These are phyloP conservation scores for Solanum sejunctum DNA, from an alignment of 257 asterid genomes.

Conservation along the genomic window DNA sequence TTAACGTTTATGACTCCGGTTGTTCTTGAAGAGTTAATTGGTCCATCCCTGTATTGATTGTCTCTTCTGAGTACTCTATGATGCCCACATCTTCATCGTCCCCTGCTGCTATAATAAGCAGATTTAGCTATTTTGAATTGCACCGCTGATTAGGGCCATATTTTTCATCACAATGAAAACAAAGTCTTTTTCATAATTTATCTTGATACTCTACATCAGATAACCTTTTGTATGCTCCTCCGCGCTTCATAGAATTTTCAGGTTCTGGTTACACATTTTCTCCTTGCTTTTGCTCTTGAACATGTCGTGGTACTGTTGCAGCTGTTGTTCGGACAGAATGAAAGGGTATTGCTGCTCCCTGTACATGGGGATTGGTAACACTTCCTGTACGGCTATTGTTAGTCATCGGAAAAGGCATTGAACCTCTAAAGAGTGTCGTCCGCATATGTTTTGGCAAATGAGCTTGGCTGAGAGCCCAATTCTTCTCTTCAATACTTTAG, in stretches of 20 bases:
- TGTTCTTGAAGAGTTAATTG: background rate
- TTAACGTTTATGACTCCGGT: background rate
- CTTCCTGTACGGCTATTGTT: background rate
- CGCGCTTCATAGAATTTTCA: background rate
- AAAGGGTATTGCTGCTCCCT: background rate
- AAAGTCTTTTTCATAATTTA: background rate
- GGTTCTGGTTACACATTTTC: background rate
- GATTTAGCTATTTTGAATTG: background rate
- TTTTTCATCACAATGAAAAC: background rate
- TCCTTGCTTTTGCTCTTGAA: background rate
- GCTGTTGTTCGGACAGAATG: background rate
- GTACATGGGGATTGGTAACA: background rate
- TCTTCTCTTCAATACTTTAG: background rate
- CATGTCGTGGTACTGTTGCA: background rate
- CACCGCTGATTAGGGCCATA: background rate
- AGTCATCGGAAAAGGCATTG: background rate
- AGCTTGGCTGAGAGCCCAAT: background rate
- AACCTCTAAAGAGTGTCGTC: background rate
- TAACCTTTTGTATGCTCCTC: too few species aligned
- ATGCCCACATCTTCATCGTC: background rate
- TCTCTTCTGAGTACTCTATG: background rate
- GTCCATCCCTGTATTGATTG: background rate
- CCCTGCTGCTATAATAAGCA: background rate
- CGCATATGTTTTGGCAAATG: background rate
- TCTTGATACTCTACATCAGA: background rate